Evolutionary conservation across 2,329 filamentous ascomycete genomes (phyloP), one percentile per base, ranked within the genome.

Genomic region (Lizonia empirigonia): DNA sequence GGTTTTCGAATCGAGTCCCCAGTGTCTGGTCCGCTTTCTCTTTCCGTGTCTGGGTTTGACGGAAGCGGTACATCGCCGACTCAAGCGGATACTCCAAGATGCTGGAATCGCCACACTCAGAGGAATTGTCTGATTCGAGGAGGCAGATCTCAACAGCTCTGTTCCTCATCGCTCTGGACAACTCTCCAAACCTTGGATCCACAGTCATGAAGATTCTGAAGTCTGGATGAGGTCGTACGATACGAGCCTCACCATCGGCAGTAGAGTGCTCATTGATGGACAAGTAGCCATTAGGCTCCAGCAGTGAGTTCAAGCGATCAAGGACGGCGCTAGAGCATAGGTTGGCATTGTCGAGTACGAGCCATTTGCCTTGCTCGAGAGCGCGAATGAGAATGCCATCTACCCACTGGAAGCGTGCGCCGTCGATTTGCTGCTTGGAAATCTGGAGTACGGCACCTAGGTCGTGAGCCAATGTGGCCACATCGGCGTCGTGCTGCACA

Each of bases 81-180:
- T 77, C 74, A 5, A 74, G 61, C 3, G 67, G 59, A 47, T 75
- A 74, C 13, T 63, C 45, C 7, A 63, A 48, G 15, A 52, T 22
- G 10, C 13, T 42, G 12, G 19, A 2, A 18, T 8, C 15, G 5
- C 16, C 18, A 16, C 41, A 30, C 7, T 33, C 15, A 2, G 10
- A 10, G 15, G 26, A 19, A 7, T 57, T 50, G 6, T 59, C 56
- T 7, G 56, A 16, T n/a, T 68, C 55, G 2, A 74, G 50, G 2
- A 99, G 78, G 65, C 87, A 94, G 8, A 99, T 88, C 73, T 99
- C 95, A 20, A 97, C 82, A 39, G 91, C 91, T 71, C 94, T 85
- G 74, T 99, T 99, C 50, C 95, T 83, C 94, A 99, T 99, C 0
- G 94, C 94, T 56, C 94, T 84, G 3, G 94, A 99, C 7, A 99